Base-by-base conservation (phyloP, 2,329 filamentous ascomycete species). In the Thyridium curvatum region DNA sequence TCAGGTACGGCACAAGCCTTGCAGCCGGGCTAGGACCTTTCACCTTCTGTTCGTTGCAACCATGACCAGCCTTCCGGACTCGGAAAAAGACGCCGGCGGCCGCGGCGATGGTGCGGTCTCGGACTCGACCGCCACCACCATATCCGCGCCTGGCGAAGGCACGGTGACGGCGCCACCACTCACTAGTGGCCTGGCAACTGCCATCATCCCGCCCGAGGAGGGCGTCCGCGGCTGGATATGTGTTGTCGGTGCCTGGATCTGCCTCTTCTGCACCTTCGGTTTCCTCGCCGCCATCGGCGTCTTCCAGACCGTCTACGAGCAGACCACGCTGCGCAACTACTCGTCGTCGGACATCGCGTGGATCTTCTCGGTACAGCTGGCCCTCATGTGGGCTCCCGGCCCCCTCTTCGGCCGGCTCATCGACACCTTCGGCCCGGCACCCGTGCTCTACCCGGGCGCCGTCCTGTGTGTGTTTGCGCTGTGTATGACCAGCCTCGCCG, bases 201-300 rank as follows among this genome's bases (percentile, higher is more conserved):
- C n/a, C n/a, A n/a, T n/a, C n/a, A n/a, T n/a, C n/a, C n/a, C n/a
- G n/a, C 32, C 43, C 7, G 45, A 47, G 18, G 45, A 35, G 26
- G 45, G 45, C 15, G 10, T 38, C 12, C 28, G 16, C 17, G 45
- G 40, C 29, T 47, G 45, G 45, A 26, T 47, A 4, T 43, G 40
- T 35, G 40, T 47, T 16, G 13, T 41, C 14, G 45, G 45, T 15
- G 34, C 41, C 21, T 36, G 18, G 10, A 14, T 46, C 6, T 34
- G 34, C 10, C 32, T 47, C 18, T 38, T 41, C 38, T 40, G 40
- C 32, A 28, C 34, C 6, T 47, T 47, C 32, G 45, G 45, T 10
- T 47, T 46, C 16, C 16, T 47, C 12, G 33, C 30, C 30, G 45
- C 46, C 46, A 40, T 55, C 36, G 41, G 52, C 39, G 37, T 49